Base-by-base conservation (phyloP, 345 rosid species). In the Microthlaspi erraticum region DNA sequence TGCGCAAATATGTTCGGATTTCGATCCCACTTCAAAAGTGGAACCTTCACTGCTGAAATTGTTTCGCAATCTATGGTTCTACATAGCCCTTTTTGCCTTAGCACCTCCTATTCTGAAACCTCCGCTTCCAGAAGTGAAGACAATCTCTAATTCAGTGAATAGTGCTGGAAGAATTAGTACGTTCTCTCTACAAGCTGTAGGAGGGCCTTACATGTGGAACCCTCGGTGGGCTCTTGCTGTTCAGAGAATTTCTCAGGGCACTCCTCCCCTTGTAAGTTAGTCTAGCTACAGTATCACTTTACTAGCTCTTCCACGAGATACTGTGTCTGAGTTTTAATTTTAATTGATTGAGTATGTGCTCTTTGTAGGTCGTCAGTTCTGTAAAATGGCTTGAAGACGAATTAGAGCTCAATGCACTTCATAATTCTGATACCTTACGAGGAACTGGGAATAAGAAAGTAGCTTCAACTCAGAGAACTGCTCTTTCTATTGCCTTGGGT, bases 351-450 rank as follows among this genome's bases (percentile, higher is more conserved):
- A 20, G 45, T 63, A 38, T 56, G 23, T 75, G 58, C 46, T 43
- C 78, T 33, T 44, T 72, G 43, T 70, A 92, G 98, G 95, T 92
- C 59, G 93, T 87, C 64, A 87, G 95, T 80, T 85, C 97, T n/a
- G 95, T 87, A 41, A 92, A 92, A 73, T 92, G 98, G 98, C 97
- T 92, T 45, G 97, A 90, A 83, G 95, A 92, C 79, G 97, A 92
- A 80, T 62, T 88, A 78, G 98, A 92, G 78, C 88, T 92, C 45
- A 90, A 83, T 80, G 93, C 93, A 54, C 94, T 88, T 69, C 95
- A 85, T 74, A 88, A 83, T 73, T 89, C 93, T 71, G 86, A 85
- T 50, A 90, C 91, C 60, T 88, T 85, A 66, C 79, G 75, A 58
- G 95, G 88, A 53, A 90, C 78, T 80, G 86, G 90, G 64, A 92